Evolutionary conservation across 495 filamentous ascomycete species (phyloP).

Genomic region (Hypomontagnella submonticulosa): DNA sequence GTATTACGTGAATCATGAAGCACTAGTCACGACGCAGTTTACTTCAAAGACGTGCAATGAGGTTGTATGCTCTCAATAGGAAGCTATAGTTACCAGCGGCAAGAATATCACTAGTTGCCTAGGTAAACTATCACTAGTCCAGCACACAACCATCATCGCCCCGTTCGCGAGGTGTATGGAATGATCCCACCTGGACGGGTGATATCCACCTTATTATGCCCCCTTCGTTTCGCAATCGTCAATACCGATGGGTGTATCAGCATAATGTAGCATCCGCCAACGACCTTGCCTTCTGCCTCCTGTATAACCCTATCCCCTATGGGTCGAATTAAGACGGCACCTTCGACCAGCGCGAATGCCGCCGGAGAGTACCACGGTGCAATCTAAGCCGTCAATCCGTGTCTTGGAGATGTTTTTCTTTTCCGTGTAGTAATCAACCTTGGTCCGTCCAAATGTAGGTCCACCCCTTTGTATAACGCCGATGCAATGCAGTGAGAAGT

Average conservation of each 20-base stretch:
- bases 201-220: conserved; percentile 13
- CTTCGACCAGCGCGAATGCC: conserved; percentile 73
- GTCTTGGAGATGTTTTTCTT: conserved; percentile 31
- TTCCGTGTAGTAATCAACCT: conserved; percentile 38
- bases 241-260: conserved; percentile 16
- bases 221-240: conserved; percentile 9
- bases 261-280: conserved; percentile 36
- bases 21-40: too few species aligned
- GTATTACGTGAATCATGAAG: too few species aligned
- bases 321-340: conserved; percentile 60
- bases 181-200: neutral
- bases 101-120: too few species aligned
- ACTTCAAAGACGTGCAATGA: too few species aligned
- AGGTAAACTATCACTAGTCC: neutral
- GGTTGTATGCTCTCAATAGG: conserved; percentile 17
- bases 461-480: conserved; percentile 59
- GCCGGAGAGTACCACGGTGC: conserved; percentile 49
- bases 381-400: conserved; percentile 46
- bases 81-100: conserved; percentile 2
- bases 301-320: conserved; percentile 28
- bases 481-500: conserved; percentile 64
- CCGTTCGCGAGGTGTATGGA: neutral
- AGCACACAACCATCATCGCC: conserved; percentile 20
- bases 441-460: conserved; percentile 49
- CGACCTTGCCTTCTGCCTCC: conserved; percentile 5